phyloP scores from a whole-genome alignment of 495 filamentous ascomycete genomes.

The Tuber borchii region DNA sequence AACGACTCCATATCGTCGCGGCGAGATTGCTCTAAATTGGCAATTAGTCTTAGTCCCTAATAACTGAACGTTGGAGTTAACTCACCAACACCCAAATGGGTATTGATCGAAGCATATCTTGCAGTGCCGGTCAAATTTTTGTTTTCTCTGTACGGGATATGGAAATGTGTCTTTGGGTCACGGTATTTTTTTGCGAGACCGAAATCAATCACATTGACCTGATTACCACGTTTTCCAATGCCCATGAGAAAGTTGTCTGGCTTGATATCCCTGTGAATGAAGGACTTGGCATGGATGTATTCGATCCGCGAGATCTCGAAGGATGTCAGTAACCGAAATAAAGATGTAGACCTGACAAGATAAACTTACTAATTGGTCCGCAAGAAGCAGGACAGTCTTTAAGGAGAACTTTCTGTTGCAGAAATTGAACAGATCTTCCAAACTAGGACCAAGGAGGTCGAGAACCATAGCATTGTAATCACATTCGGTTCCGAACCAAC shows the following conservation, averaged over 20 bases:
- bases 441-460: constrained; percentile 89
- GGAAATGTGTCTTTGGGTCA: constrained; percentile 99
- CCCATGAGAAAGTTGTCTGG: constrained; percentile 99
- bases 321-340: constrained; percentile 11
- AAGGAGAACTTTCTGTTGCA: constrained; percentile 99
- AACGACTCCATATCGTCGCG: constrained; percentile 99
- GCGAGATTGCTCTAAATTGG: constrained; percentile 79
- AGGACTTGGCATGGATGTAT: constrained; percentile 99
- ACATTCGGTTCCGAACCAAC: constrained; percentile 99
- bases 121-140: constrained; percentile 99
- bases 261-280: constrained; percentile 99
- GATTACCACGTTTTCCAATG: constrained; percentile 98
- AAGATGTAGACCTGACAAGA: neutral
- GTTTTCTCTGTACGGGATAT: constrained; percentile 99
- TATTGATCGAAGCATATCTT: constrained; percentile 99
- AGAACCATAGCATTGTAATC: constrained; percentile 99
- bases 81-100: constrained; percentile 86
- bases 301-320: constrained; percentile 91
- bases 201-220: constrained; percentile 99
- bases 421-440: constrained; percentile 99
- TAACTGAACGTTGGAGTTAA: constrained; percentile 38
- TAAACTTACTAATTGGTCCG: constrained; percentile 68
- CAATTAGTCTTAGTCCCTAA: neutral
- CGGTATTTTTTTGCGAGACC: constrained; percentile 99
- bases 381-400: constrained; percentile 97